Percentiles rank a stretch among this genome's conserved stretches.
phyloP scores from a whole-genome alignment of 139 green algal genomes.

The Bryopsis sp. region DNA sequence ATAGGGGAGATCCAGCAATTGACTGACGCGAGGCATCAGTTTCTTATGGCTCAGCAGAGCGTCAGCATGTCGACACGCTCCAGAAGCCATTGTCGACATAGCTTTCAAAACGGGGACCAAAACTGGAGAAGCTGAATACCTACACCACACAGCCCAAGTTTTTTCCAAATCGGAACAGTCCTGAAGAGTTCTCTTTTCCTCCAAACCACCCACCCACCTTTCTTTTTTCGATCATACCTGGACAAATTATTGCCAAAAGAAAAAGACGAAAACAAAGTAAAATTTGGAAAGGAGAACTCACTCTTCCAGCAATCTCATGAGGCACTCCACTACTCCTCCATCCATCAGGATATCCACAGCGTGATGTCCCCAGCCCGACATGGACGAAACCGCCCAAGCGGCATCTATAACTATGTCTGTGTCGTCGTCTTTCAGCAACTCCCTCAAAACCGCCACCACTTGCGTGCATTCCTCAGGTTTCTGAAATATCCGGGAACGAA shows the following conservation, averaged over 20 bases:
- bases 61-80: not conserved
- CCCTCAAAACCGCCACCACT: not conserved
- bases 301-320: too few relatives aligned
- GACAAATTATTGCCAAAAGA: too few relatives aligned
- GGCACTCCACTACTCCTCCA: not conserved
- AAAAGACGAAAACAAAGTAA: not conserved
- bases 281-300: too few relatives aligned
- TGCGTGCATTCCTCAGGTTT: too few relatives aligned
- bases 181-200: too few relatives aligned
- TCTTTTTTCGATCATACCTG: too few relatives aligned
- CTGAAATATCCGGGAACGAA: too few relatives aligned
- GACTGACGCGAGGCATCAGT: not conserved
- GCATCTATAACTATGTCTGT: not conserved
- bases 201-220: too few relatives aligned
- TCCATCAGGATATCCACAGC: not conserved
- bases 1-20: not conserved
- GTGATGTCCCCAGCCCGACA: not conserved
- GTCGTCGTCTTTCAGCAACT: not conserved
- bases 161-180: too few relatives aligned
- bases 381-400: conserved; percentile 12
- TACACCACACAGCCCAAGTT: not conserved
- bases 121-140: not conserved
- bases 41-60: not conserved
- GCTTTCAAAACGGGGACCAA: conserved; percentile 7
- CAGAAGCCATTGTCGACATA: not conserved